Conservation (phyloP, 176 grass and related monocot genomes). For the Rhipidocladum racemiflorum region DNA sequence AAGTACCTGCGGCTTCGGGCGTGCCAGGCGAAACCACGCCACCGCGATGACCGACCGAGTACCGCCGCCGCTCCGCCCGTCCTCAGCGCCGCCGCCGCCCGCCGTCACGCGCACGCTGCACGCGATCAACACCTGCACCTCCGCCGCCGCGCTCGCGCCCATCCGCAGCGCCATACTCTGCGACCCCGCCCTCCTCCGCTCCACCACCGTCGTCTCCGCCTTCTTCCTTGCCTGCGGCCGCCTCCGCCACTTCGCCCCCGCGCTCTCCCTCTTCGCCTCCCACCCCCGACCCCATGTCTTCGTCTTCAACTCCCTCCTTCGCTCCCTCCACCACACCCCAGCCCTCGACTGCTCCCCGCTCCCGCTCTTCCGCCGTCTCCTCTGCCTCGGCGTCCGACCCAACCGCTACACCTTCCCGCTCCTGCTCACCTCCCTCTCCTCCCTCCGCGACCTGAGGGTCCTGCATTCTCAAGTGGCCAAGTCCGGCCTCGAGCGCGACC, state of each 20-base stretch:
- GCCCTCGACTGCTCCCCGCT: slow-evolving; percentile 37
- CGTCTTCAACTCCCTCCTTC: slow-evolving; percentile 52
- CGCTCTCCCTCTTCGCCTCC: slow-evolving; percentile 50
- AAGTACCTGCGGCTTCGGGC: background rate
- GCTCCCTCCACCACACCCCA: slow-evolving; percentile 31
- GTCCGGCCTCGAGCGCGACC: slow-evolving; percentile 46
- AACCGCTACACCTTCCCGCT: slow-evolving; percentile 65
- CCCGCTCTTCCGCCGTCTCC: slow-evolving; percentile 48
- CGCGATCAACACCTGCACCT: slow-evolving; percentile 47
- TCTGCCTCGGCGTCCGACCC: slow-evolving; percentile 54
- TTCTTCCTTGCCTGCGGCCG: slow-evolving; percentile 56
- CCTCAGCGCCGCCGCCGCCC: slow-evolving; percentile 11
- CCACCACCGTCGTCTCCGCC: slow-evolving; percentile 37
- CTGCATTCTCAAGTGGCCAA: slow-evolving; percentile 48
- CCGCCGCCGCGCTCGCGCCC: slow-evolving; percentile 14
- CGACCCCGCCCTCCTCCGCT: slow-evolving; percentile 26
- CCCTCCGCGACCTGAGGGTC: slow-evolving; percentile 27
- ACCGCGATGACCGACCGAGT: slow-evolving; percentile 20
- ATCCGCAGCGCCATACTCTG: slow-evolving; percentile 36
- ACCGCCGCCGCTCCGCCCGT: slow-evolving; percentile 37
- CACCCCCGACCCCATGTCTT: slow-evolving; percentile 49
- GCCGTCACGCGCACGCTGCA: slow-evolving; percentile 20
- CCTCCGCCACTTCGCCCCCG: slow-evolving; percentile 46
- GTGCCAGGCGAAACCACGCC: background rate
- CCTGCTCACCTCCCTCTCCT: slow-evolving; percentile 52